Base-by-base conservation (phyloP, 2,329 filamentous ascomycete species). In the Diplodia sapinea region DNA sequence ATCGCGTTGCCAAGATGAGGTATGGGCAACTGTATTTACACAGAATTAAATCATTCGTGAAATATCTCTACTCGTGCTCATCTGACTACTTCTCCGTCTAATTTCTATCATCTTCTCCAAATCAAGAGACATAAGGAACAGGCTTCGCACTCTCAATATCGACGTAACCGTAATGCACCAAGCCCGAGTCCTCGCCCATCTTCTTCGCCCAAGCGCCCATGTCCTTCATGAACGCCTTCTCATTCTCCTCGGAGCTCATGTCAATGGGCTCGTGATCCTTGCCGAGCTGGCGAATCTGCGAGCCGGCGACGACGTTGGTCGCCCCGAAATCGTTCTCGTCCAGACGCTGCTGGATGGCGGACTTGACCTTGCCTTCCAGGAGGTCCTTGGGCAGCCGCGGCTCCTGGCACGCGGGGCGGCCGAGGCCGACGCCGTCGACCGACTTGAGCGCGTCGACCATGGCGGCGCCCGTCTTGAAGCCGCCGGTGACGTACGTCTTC, bases 351-450 rank as follows among this genome's bases (percentile, higher is more conserved):
- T 85, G 72, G 64, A 88, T 82, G 0, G 84, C 84, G 0, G 82
- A 82, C 15, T 70, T 49, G 9, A 77, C 74, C 54, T 72, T 72
- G 12, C 83, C 83, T 0, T 78, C 73, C 0, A 87, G 73, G 1
- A 86, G 81, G 23, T 83, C 78, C 56, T 75, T 77, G 40, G 79
- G 78, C 1, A 86, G 73, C 11, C 76, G 76, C 0, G 81, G 81
- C 71, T 89, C 86, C 70, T 86, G 83, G 56, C 81, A 82, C 0
- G 84, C 73, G 0, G 86, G 81, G 6, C 86, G 81, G 0, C 79
- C 88, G n/a, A 90, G 77, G 0, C 88, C 88, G 11, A 90, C 79
- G 20, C 88, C 87, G 70, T 90, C 83, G 64, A 59, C 33, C 6
- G 54, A 52, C 31, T 68, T 66, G 66, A 70, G 62, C 57, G 69